Percentiles rank a stretch among this genome's conserved stretches.
Evolutionary conservation across 1,139 yeast species (phyloP).

Genomic region (Debaryomycetaceae sp.): DNA sequence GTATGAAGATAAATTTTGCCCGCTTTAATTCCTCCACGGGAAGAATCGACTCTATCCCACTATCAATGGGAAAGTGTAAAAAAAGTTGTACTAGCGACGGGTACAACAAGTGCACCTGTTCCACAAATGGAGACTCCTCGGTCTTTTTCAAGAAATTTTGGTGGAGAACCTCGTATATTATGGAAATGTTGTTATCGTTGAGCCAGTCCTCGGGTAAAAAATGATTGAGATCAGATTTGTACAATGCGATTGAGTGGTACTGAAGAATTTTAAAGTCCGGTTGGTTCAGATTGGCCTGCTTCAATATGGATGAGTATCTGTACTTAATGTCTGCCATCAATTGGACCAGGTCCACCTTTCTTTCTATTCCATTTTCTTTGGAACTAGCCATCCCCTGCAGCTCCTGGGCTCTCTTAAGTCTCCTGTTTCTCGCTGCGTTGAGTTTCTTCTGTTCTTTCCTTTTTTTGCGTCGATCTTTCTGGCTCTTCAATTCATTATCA

Average conservation of each 20-base stretch:
- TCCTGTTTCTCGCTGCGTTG: slow-evolving; percentile 20
- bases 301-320: slow-evolving; percentile 14
- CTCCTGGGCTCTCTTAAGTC: slow-evolving; percentile 17
- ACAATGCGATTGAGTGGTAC: slow-evolving; percentile 39
- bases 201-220: slow-evolving; percentile 63
- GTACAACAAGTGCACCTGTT: slow-evolving; percentile 30
- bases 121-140: slow-evolving; percentile 12
- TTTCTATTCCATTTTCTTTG: neutral
- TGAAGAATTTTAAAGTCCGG: slow-evolving; percentile 32
- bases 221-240: slow-evolving; percentile 35
- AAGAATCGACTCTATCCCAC: slow-evolving; percentile 23
- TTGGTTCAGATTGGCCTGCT: slow-evolving; percentile 7
- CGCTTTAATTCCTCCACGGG: slow-evolving; percentile 32
- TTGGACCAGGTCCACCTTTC: slow-evolving; percentile 19
- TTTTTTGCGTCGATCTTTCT: slow-evolving; percentile 29
- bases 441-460: slow-evolving; percentile 29
- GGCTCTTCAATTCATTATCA: slow-evolving; percentile 15
- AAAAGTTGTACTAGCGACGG: slow-evolving; percentile 42
- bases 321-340: slow-evolving; percentile 22
- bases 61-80: slow-evolving; percentile 30
- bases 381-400: slow-evolving; percentile 1
- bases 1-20: slow-evolving; percentile 37
- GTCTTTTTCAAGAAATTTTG: slow-evolving; percentile 14
- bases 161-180: slow-evolving; percentile 55
- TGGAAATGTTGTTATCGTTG: slow-evolving; percentile 65